These are phyloP conservation scores for Posidonia australis DNA, from an alignment of 106 monocot species.

Conservation along the genomic window DNA sequence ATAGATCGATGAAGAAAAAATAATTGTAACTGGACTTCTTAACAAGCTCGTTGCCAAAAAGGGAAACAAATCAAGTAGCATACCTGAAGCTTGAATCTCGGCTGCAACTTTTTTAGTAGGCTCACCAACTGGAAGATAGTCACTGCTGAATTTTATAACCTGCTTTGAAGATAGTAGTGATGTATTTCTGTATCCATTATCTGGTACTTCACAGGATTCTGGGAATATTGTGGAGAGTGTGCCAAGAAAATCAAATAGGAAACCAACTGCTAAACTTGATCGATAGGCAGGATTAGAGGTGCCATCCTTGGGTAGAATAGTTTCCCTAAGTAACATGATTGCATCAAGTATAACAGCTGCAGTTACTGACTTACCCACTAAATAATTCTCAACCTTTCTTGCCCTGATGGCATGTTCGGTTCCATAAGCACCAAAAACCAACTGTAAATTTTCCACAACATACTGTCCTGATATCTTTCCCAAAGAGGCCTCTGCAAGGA, in stretches of 20 bases:
- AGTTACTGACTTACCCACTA: slow-evolving; percentile 45
- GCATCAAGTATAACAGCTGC: slow-evolving; percentile 48
- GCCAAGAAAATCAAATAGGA: slow-evolving; percentile 61
- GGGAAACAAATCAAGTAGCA: too few species aligned
- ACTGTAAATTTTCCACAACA: slow-evolving; percentile 25
- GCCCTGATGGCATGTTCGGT: slow-evolving; percentile 45
- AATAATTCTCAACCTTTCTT: slow-evolving; percentile 46
- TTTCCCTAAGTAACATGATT: slow-evolving; percentile 38
- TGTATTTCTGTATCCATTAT: too few species aligned
- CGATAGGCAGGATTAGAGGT: slow-evolving; percentile 41
- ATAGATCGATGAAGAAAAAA: neutral
- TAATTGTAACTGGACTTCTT: too few species aligned
- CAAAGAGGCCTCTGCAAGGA: slow-evolving; percentile 33
- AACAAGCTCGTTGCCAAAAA: too few species aligned
- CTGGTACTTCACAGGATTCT: too few species aligned
- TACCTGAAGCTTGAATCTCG: slow-evolving; percentile 88
- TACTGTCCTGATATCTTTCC: slow-evolving; percentile 18
- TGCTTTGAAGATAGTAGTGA: slow-evolving; percentile 40
- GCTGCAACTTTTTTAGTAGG: slow-evolving; percentile 53
- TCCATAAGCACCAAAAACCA: slow-evolving; percentile 80
- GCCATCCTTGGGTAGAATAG: slow-evolving; percentile 37
- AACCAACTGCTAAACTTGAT: slow-evolving; percentile 56
- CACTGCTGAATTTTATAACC: slow-evolving; percentile 22
- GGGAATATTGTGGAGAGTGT: slow-evolving; percentile 32
- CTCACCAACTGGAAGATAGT: slow-evolving; percentile 63